phyloP scores from a whole-genome alignment of 768 basidiomycete genomes.

The Asterophora parasitica region DNA sequence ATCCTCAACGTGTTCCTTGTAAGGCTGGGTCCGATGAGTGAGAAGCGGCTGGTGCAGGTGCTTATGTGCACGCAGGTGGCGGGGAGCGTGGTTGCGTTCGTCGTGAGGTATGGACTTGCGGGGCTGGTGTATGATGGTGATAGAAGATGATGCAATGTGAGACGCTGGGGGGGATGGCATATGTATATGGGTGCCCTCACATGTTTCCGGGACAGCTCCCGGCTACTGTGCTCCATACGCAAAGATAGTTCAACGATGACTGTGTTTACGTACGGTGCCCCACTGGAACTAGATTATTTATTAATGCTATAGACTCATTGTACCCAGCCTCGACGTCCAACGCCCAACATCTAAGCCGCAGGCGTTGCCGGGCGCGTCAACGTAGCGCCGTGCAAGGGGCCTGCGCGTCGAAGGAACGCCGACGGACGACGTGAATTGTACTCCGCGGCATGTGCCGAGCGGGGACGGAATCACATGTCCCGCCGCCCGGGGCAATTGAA shows the following conservation, averaged over 20 bases:
- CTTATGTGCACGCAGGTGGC: slow-evolving; percentile 66
- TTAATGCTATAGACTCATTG: too few relatives aligned
- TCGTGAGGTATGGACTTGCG: slow-evolving; percentile 85
- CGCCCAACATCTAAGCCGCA: too few relatives aligned
- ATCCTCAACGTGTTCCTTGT: slow-evolving; percentile 85
- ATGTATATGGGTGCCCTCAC: slow-evolving; percentile 5
- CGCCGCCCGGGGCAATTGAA: slow-evolving; percentile 15
- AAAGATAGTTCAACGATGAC: too few relatives aligned
- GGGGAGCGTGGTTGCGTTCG: slow-evolving; percentile 80
- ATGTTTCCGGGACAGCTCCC: slow-evolving; percentile 4
- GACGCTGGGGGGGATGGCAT: too few relatives aligned
- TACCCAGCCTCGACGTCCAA: too few relatives aligned
- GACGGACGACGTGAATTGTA: slow-evolving; percentile 16
- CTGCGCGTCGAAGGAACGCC: slow-evolving; percentile 11
- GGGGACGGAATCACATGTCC: slow-evolving; percentile 44
- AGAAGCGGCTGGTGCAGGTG: slow-evolving; percentile 69
- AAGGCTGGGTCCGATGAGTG: slow-evolving; percentile 77
- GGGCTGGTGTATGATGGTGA: slow-evolving; percentile 90
- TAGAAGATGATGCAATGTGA: slow-evolving; percentile 54
- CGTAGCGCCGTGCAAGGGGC: too few relatives aligned
- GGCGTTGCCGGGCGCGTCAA: too few relatives aligned
- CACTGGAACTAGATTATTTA: too few relatives aligned
- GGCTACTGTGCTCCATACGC: not conserved
- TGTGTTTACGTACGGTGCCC: too few relatives aligned
- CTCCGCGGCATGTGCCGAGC: slow-evolving; percentile 11